Evolutionary conservation across 176 grass and related monocot species (phyloP).

Genomic region (Metroxylon sagu): DNA sequence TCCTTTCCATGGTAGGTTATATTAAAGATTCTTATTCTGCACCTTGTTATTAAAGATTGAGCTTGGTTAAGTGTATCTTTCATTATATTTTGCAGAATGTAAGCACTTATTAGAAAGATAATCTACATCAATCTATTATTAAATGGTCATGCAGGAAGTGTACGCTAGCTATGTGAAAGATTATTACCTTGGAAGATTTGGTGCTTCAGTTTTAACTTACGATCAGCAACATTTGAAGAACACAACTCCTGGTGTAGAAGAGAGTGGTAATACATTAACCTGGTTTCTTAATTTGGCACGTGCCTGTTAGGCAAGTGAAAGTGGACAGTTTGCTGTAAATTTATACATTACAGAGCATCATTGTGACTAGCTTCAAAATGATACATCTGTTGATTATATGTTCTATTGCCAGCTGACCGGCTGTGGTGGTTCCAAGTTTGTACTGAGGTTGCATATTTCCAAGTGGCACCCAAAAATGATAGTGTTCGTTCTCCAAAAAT

Average conservation of each 20-base stretch:
- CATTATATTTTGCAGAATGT: no score
- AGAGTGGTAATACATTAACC: slow-evolving; percentile 43
- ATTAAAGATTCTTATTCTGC: no score
- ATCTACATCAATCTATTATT: no score
- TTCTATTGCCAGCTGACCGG: slow-evolving; percentile 47
- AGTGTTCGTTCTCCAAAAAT: slow-evolving; percentile 67
- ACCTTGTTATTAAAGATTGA: no score
- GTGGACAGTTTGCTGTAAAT: not conserved
- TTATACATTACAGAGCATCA: not conserved
- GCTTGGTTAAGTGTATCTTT: no score
- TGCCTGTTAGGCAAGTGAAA: slow-evolving; percentile 11
- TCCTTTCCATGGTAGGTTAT: no score
- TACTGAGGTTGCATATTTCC: slow-evolving; percentile 92
- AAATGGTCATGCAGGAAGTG: slow-evolving; percentile 41
- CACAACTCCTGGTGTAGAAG: slow-evolving; percentile 32
- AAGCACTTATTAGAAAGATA: no score
- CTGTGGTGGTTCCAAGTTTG: slow-evolving; percentile 99
- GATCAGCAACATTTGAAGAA: slow-evolving; percentile 81
- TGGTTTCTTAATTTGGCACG: not conserved
- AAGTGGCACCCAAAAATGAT: slow-evolving; percentile 81
- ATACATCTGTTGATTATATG: not conserved
- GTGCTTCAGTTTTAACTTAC: slow-evolving; percentile 47
- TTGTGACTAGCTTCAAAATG: slow-evolving; percentile 9
- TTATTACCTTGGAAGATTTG: slow-evolving; percentile 50
- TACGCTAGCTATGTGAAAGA: slow-evolving; percentile 71